These are phyloP conservation scores for Xanthoconium separans DNA, from an alignment of 1,284 basidiomycete species.

Conservation along the genomic window DNA sequence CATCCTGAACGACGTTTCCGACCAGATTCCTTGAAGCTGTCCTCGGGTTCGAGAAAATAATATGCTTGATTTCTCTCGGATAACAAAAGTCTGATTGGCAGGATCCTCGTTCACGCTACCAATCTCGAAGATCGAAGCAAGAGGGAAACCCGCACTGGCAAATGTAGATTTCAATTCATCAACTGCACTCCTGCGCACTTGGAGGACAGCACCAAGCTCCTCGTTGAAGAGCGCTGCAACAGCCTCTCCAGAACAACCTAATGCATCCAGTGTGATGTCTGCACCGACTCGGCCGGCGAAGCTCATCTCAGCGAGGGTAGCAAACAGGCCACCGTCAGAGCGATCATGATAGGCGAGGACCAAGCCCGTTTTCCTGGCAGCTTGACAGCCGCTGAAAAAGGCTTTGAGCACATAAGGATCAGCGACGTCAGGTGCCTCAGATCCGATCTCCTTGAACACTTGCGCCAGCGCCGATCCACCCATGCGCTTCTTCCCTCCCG, in stretches of 20 bases:
- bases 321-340: slow-evolving; percentile 94
- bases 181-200: slow-evolving; percentile 71
- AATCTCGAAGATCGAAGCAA: slow-evolving; percentile 70
- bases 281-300: slow-evolving; percentile 90
- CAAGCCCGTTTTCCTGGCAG: slow-evolving; percentile 61
- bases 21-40: slow-evolving; percentile 84
- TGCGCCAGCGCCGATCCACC: slow-evolving; percentile 97
- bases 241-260: slow-evolving; percentile 51
- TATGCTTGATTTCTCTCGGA: slow-evolving; percentile 52
- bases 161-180: slow-evolving; percentile 62
- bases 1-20: slow-evolving; percentile 93
- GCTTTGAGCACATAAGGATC: slow-evolving; percentile 72
- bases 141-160: slow-evolving; percentile 69
- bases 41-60: slow-evolving; percentile 71
- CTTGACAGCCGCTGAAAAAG: slow-evolving; percentile 80
- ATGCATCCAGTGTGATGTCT: slow-evolving; percentile 62
- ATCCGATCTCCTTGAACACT: slow-evolving; percentile 91
- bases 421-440: slow-evolving; percentile 89
- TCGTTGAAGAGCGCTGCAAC: slow-evolving; percentile 90
- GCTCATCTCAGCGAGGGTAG: slow-evolving; percentile 92
- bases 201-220: slow-evolving; percentile 92
- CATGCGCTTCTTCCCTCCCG: slow-evolving; percentile 78
- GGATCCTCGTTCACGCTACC: slow-evolving; percentile 61
- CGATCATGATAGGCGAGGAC: slow-evolving; percentile 97
- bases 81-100: slow-evolving; percentile 60